Evolutionary conservation across 2,329 filamentous ascomycete genomes (phyloP).

Genomic region (Verticillium albo-atrum): DNA sequence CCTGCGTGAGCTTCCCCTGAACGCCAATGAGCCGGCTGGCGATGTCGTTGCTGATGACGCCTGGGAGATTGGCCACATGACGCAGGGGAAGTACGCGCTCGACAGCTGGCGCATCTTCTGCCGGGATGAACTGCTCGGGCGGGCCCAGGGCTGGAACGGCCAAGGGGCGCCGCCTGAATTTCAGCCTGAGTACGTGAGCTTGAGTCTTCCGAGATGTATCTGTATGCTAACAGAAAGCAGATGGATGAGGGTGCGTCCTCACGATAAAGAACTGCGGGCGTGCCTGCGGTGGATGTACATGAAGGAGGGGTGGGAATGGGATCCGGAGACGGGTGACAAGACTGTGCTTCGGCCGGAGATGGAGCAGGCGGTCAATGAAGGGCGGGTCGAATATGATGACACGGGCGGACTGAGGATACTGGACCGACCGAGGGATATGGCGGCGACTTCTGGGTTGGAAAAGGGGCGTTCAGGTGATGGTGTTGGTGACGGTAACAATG

Average conservation of each 20-base stretch:
- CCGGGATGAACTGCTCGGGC: conserved; percentile 67
- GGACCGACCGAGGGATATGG: conserved; percentile 2
- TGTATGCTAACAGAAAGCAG: not conserved
- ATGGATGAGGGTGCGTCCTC: conserved; percentile 80
- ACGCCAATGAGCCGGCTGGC: not conserved
- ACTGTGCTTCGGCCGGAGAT: conserved; percentile 48
- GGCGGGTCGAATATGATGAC: conserved; percentile 53
- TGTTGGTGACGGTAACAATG: too few relatives aligned
- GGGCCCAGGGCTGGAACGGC: conserved; percentile 64
- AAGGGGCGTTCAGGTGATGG: not conserved
- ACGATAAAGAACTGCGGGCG: conserved; percentile 84
- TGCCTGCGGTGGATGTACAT: conserved; percentile 92
- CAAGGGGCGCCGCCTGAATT: conserved; percentile 48
- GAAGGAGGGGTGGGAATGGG: conserved; percentile 78
- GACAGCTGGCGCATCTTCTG: conserved; percentile 96
- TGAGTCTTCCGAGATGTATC: not conserved
- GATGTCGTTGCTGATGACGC: conserved; percentile 35
- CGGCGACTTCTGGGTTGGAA: not conserved
- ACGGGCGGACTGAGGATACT: conserved; percentile 39
- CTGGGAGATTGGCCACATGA: conserved; percentile 85
- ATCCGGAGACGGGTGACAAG: conserved; percentile 64
- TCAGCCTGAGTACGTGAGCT: conserved; percentile 58
- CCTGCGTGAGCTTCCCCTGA: conserved; percentile 1
- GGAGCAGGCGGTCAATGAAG: conserved; percentile 51
- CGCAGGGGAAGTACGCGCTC: conserved; percentile 75